Evolutionary conservation across 2,329 filamentous ascomycete species (phyloP).

Genomic region (Colletotrichum sp.): DNA sequence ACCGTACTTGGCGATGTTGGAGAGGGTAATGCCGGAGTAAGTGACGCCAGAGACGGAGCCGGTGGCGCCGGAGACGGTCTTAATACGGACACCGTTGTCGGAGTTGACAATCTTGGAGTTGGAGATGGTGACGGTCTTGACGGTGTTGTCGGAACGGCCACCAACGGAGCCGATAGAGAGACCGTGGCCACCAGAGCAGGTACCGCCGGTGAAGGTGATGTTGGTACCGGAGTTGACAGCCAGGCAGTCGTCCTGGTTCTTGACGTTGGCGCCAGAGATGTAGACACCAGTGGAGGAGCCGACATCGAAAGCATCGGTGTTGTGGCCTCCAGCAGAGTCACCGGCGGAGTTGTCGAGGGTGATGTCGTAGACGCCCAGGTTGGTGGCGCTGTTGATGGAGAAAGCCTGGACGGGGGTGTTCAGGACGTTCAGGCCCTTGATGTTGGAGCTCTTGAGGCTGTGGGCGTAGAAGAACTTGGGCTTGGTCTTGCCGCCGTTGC

Average conservation of each 20-base stretch:
- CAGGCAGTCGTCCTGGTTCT: constrained; percentile 68
- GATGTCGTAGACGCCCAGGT: constrained; percentile 38
- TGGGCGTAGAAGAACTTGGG: constrained; percentile 65
- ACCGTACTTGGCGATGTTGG: constrained; percentile 45
- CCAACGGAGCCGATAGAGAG: constrained; percentile 50
- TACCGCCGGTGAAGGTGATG: constrained; percentile 49
- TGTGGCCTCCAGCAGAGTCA: constrained; percentile 43
- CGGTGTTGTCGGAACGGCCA: constrained; percentile 55
- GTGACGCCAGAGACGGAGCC: constrained; percentile 48
- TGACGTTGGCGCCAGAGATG: constrained; percentile 57
- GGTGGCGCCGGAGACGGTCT: constrained; percentile 52
- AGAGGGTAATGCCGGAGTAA: constrained; percentile 48
- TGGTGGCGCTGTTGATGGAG: constrained; percentile 40
- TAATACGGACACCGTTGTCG: constrained; percentile 57
- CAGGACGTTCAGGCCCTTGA: constrained; percentile 41
- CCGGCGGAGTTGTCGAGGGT: constrained; percentile 44
- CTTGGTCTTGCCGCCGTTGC: constrained; percentile 66
- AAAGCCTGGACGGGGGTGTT: constrained; percentile 49
- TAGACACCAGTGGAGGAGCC: constrained; percentile 52
- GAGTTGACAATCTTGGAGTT: constrained; percentile 57
- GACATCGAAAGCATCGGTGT: constrained; percentile 67
- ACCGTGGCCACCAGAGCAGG: constrained; percentile 50
- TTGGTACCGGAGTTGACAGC: constrained; percentile 59
- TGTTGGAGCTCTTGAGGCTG: constrained; percentile 38
- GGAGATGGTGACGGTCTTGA: constrained; percentile 54